Conservation (phyloP, 2,329 filamentous ascomycete genomes). For the Fusarium vanettenii region DNA sequence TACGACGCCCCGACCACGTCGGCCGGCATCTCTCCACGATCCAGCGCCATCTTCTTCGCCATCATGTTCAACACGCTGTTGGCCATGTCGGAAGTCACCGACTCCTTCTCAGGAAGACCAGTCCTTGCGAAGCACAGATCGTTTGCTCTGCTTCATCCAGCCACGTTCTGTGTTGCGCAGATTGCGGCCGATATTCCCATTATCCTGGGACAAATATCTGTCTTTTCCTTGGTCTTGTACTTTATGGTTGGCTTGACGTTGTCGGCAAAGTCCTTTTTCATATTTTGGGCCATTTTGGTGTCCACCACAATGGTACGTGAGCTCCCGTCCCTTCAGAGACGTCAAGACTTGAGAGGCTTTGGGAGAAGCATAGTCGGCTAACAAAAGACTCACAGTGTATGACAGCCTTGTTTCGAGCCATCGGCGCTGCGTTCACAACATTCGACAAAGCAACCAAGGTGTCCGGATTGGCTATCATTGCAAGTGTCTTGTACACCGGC, state of each 20-base stretch:
- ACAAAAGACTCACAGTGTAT: background rate
- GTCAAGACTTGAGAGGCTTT: background rate
- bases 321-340: background rate
- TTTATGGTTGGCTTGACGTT: background rate
- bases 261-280: background rate
- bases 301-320: background rate
- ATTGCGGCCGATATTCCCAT: background rate
- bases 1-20: background rate
- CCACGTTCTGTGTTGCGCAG: background rate
- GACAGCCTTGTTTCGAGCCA: background rate
- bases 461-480: background rate
- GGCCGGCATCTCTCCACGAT: background rate
- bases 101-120: background rate
- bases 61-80: background rate
- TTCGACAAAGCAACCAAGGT: background rate
- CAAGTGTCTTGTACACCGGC: background rate
- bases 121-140: background rate
- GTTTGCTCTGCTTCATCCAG: background rate
- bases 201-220: background rate
- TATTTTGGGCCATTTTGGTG: background rate
- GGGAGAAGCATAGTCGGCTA: background rate
- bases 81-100: background rate
- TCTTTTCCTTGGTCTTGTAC: background rate
- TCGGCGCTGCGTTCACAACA: background rate
- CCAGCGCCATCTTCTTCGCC: background rate